A percentile compares a stretch with the other conserved stretches of the same genome.
phyloP scores from a whole-genome alignment of 352 stramenopile genomes.

The Pythium pyrilobum region DNA sequence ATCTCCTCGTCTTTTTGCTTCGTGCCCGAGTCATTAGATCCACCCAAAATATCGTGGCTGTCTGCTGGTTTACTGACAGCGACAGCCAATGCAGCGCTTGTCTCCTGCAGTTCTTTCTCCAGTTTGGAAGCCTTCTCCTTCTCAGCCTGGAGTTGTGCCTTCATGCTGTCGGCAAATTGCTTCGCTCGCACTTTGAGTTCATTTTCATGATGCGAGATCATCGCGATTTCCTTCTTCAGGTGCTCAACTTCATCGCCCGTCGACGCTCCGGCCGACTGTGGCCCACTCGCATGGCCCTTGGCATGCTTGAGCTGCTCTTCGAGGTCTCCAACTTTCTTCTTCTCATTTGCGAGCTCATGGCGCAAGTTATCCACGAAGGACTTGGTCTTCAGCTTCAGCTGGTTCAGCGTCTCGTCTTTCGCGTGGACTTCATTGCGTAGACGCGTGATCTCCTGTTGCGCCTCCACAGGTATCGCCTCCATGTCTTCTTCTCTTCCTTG shows the following conservation, averaged over 20 bases:
- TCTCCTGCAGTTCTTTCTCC: conserved; percentile 49
- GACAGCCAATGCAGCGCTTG: conserved; percentile 24
- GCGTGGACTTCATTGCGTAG: conserved; percentile 51
- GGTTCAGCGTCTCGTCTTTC: conserved; percentile 76
- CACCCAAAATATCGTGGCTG: conserved; percentile 1
- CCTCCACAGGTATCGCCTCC: conserved; percentile 15
- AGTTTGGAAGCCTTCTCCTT: conserved; percentile 46
- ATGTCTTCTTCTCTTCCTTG: neutral
- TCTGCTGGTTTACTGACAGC: neutral
- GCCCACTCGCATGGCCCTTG: conserved; percentile 3
- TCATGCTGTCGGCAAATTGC: conserved; percentile 63
- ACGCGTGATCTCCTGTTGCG: conserved; percentile 43
- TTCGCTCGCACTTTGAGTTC: conserved; percentile 70
- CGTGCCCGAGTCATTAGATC: conserved; percentile 12
- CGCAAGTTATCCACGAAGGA: conserved; percentile 80
- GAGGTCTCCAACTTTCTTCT: conserved; percentile 57
- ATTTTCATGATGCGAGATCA: conserved; percentile 36
- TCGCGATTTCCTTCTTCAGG: conserved; percentile 29
- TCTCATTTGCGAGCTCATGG: conserved; percentile 46
- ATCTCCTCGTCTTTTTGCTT: conserved; percentile 30
- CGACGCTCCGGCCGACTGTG: neutral
- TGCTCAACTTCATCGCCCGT: conserved; percentile 25
- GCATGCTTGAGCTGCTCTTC: conserved; percentile 43
- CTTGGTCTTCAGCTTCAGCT: conserved; percentile 83
- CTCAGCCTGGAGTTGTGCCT: conserved; percentile 50